A percentile compares a stretch with the other conserved stretches of the same genome.
Evolutionary conservation across 495 filamentous ascomycete genomes (phyloP).

Genomic region (Astrothelium macrocarpum): DNA sequence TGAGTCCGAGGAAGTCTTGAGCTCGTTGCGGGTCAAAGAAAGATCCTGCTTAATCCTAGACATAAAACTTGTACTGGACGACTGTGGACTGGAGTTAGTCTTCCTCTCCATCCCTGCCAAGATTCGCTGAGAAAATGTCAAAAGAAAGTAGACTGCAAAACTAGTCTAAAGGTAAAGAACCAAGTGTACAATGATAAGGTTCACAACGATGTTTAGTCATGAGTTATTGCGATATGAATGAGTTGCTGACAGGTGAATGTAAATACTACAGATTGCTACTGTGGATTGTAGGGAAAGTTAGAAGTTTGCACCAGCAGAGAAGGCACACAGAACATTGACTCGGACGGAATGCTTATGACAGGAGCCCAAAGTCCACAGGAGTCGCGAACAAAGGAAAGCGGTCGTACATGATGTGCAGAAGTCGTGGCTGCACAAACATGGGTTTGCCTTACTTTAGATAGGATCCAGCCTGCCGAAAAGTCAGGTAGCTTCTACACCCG

Average conservation of each 20-base stretch:
- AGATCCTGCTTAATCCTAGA: slow-evolving; percentile 11
- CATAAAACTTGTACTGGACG: not conserved
- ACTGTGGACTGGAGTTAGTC: not conserved
- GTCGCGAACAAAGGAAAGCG: not conserved
- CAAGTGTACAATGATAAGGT: no score
- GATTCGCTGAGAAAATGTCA: not conserved
- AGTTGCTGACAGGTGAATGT: not conserved
- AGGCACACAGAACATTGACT: not conserved
- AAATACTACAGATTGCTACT: not conserved
- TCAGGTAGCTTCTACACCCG: not conserved
- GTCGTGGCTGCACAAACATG: not conserved
- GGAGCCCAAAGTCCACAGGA: not conserved
- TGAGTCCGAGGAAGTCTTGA: not conserved
- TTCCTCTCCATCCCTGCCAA: not conserved
- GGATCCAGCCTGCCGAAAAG: not conserved
- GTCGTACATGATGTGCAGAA: not conserved
- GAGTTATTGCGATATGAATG: not conserved
- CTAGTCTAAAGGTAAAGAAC: not conserved
- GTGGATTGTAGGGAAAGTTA: not conserved
- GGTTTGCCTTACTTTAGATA: slow-evolving; percentile 2
- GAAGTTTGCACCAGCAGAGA: not conserved
- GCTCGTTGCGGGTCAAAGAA: not conserved
- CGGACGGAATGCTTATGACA: not conserved
- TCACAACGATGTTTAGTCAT: not conserved
- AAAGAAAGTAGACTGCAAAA: not conserved